A percentile compares a stretch with the other conserved stretches of the same genome.
phyloP scores from a whole-genome alignment of 1,284 basidiomycete genomes.

The Microbotryum violaceum region DNA sequence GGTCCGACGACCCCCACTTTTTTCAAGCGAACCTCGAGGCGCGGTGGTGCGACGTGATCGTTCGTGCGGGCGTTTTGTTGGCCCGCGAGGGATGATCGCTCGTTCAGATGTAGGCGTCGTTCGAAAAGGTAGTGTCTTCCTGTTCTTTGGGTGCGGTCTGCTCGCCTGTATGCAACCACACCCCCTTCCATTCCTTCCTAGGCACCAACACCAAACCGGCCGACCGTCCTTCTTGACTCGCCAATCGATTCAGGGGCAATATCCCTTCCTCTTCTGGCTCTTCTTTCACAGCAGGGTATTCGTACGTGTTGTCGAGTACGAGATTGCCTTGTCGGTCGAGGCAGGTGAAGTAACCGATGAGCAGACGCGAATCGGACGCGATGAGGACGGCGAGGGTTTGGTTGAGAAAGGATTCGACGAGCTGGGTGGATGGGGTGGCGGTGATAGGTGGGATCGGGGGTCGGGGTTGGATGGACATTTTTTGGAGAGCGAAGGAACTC shows the following conservation, averaged over 20 bases:
- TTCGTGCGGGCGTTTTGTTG: no score
- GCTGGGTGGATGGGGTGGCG: slow-evolving; percentile 2
- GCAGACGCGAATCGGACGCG: slow-evolving; percentile 9
- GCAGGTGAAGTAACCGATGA: slow-evolving; percentile 24
- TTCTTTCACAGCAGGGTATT: slow-evolving; percentile 7
- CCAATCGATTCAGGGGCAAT: background rate
- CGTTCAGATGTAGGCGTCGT: no score
- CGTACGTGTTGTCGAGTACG: slow-evolving; percentile 22
- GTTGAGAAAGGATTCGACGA: slow-evolving; percentile 1
- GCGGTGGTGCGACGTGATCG: no score
- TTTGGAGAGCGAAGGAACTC: no score
- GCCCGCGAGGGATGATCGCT: no score
- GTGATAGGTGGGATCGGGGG: slow-evolving; percentile 7
- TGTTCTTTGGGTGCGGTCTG: no score
- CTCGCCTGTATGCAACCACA: background rate
- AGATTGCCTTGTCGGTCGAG: slow-evolving; percentile 29
- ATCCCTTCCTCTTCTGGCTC: no score
- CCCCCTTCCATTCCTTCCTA: slow-evolving; percentile 12
- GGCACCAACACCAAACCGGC: slow-evolving; percentile 25
- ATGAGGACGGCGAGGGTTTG: slow-evolving; percentile 7
- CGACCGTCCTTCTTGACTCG: slow-evolving; percentile 4
- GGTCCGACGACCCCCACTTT: no score
- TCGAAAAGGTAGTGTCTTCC: no score
- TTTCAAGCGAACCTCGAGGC: no score
- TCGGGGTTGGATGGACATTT: no score